Evolutionary conservation across 2,329 filamentous ascomycete species (phyloP).

Genomic region (Periconia sp.): DNA sequence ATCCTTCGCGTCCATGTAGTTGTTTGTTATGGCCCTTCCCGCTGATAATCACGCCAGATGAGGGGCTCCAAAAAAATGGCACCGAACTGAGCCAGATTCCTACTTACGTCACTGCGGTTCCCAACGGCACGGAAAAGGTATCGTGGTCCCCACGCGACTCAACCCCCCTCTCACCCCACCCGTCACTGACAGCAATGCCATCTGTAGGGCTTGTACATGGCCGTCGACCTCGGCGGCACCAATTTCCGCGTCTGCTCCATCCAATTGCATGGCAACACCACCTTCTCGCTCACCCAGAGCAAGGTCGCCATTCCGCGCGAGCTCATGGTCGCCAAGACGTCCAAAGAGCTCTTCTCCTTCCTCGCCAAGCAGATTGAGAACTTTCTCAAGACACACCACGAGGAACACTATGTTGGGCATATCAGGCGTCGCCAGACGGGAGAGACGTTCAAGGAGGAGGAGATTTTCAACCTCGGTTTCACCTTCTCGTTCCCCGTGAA

Average conservation of each 20-base stretch:
- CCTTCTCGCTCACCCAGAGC: conserved; percentile 88
- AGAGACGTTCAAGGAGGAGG: conserved; percentile 65
- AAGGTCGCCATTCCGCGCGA: conserved; percentile 89
- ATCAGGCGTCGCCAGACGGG: conserved; percentile 65
- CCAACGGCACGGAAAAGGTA: conserved; percentile 97
- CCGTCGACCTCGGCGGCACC: conserved; percentile 95
- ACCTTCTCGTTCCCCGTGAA: conserved; percentile 98
- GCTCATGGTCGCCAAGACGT: conserved; percentile 85
- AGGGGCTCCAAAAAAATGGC: conserved; percentile 77
- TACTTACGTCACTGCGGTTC: conserved; percentile 92
- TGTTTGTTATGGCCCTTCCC: conserved; percentile 7
- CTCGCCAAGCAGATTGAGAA: conserved; percentile 87
- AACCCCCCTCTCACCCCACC: conserved; percentile 64
- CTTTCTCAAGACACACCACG: conserved; percentile 85
- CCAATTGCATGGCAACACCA: conserved; percentile 88
- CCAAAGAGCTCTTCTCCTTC: conserved; percentile 87
- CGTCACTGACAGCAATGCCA: conserved; percentile 59
- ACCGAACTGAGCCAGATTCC: conserved; percentile 93
- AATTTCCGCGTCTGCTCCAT: conserved; percentile 99
- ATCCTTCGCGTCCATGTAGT: conserved; percentile 6
- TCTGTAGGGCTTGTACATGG: conserved; percentile 85
- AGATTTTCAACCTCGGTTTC: conserved; percentile 93
- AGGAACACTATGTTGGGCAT: conserved; percentile 78
- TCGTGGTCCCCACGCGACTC: conserved; percentile 39
- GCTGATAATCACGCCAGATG: conserved; percentile 55